Evolutionary conservation across 495 filamentous ascomycete genomes (phyloP), one percentile per base, ranked within the genome.

Genomic region (Choiromyces venosus): DNA sequence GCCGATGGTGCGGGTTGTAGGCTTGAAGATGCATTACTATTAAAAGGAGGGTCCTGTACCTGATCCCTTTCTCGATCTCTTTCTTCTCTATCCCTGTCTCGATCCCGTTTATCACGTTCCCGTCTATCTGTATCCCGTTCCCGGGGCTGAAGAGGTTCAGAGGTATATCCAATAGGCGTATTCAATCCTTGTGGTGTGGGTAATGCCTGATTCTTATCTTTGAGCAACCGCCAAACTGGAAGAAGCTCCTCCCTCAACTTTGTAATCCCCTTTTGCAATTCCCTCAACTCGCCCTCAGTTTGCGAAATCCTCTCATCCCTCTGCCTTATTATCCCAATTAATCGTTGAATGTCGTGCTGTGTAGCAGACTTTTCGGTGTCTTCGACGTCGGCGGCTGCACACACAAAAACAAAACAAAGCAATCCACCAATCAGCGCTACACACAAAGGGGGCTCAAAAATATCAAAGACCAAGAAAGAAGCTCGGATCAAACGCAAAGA

Each of bases 181-280:
- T 66, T 37, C 69, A 76, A 75, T 68, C 78, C 67, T 37, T 71
- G 72, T 69, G 81, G 85, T 73, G 79, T 87, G 29, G 95, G 95
- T 5, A 99, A 84, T 21, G 95, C 95, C 79, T 94, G 92, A 70
- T 94, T 91, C 74, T 88, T 89, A 76, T 98, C 93, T 82, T 98
- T 98, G 73, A 89, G 89, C 83, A 96, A 89, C 65, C 93, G 91
- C 77, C 96, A 88, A 6, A 96, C 89, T 29, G 95, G 94, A 35
- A 99, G 84, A 74, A 97, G 87, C 75, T 99, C 94, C 82, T 98
- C 92, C 65, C 95, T 87, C 76, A 99, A 82, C 74, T 90, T 88
- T 70, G 89, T 86, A 79, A 96, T 94, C 75, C 97, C 93, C 44
- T 97, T 92, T 18, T 90, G 89, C 76, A 97, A 85, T 72, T 90